Conservation (phyloP, 495 filamentous ascomycete genomes). For the Penicillium nucicola region DNA sequence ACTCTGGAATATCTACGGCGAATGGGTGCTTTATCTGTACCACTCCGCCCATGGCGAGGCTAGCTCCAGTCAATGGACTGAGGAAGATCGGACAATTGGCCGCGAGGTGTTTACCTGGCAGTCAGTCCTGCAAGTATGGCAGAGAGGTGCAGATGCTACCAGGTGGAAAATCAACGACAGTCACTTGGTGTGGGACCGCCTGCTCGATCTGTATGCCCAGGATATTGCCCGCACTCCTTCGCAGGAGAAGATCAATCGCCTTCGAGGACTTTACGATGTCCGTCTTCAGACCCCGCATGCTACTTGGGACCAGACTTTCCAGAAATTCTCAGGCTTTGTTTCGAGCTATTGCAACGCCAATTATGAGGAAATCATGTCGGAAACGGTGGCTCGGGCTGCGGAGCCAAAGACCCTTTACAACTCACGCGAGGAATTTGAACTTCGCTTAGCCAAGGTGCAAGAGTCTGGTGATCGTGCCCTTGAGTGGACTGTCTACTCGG, state of each 20-base stretch:
- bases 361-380: slow-evolving; percentile 79
- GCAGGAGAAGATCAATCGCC: slow-evolving; percentile 57
- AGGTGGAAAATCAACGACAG: slow-evolving; percentile 82
- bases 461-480: slow-evolving; percentile 55
- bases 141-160: slow-evolving; percentile 71
- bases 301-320: slow-evolving; percentile 81
- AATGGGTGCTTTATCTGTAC: slow-evolving; percentile 79
- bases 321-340: slow-evolving; percentile 76
- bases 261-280: slow-evolving; percentile 67
- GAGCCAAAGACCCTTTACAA: slow-evolving; percentile 66
- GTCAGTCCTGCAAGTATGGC: slow-evolving; percentile 72
- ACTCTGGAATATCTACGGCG: slow-evolving; percentile 85
- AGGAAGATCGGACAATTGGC: slow-evolving; percentile 72
- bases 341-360: slow-evolving; percentile 69
- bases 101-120: slow-evolving; percentile 79
- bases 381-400: slow-evolving; percentile 60
- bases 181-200: slow-evolving; percentile 84
- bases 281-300: slow-evolving; percentile 78
- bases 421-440: slow-evolving; percentile 68
- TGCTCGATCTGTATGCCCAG: slow-evolving; percentile 55
- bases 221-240: slow-evolving; percentile 59
- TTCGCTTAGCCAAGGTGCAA: slow-evolving; percentile 57
- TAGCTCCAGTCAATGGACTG: slow-evolving; percentile 60
- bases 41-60: slow-evolving; percentile 55
- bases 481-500: slow-evolving; percentile 56